A percentile compares a stretch with the other conserved stretches of the same genome.
Evolutionary conservation across 2,329 filamentous ascomycete genomes (phyloP).

Genomic region (Leptographium wingfieldii): DNA sequence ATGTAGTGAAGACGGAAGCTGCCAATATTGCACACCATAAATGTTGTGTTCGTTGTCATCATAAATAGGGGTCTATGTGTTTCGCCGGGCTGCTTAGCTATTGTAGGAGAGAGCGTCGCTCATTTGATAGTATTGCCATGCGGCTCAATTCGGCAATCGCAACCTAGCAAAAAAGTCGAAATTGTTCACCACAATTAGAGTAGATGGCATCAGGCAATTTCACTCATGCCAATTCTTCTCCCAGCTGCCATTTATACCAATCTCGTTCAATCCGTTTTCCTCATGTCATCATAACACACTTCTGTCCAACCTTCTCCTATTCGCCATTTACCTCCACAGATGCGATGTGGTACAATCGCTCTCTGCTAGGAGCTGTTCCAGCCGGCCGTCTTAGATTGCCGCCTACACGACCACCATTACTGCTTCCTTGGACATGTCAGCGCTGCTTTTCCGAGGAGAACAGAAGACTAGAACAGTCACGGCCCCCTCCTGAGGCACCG

Average conservation of each 20-base stretch:
- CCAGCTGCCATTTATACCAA: not conserved
- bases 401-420: not conserved
- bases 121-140: not conserved
- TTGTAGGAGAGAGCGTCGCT: not conserved
- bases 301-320: not conserved
- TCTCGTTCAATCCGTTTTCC: not conserved
- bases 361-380: not conserved
- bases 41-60: not conserved
- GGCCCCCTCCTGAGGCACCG: not conserved
- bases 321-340: not conserved
- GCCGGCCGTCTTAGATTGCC: not conserved
- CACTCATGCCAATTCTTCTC: not conserved
- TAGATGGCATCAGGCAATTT: not conserved
- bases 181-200: not conserved
- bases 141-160: not conserved
- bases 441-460: conserved; percentile 4
- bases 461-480: not conserved
- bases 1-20: not conserved
- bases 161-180: not conserved
- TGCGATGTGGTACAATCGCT: not conserved
- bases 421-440: not conserved
- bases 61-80: not conserved
- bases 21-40: not conserved
- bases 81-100: not conserved
- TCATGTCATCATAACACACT: not conserved